Percentiles rank a stretch among this genome's conserved stretches.
Conservation (phyloP, 2,329 filamentous ascomycete species). For the Macroventuria anomochaeta region DNA sequence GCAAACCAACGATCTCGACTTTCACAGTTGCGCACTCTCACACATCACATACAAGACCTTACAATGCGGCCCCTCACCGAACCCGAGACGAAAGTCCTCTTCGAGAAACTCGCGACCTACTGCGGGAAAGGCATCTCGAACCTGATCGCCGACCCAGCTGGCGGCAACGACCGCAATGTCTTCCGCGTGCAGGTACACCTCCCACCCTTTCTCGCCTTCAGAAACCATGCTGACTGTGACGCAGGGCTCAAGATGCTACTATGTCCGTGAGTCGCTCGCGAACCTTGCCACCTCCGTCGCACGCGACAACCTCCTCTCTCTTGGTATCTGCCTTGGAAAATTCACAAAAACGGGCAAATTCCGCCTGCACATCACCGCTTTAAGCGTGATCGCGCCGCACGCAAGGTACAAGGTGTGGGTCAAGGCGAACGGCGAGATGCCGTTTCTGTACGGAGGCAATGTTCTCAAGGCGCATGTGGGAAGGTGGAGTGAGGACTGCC, state of each 20-base stretch:
- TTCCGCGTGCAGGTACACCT: slow-evolving; percentile 58
- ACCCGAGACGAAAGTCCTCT: slow-evolving; percentile 78
- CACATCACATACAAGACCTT: slow-evolving; percentile 4
- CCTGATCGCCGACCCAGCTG: slow-evolving; percentile 58
- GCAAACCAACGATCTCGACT: slow-evolving; percentile 2
- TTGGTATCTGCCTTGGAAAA: slow-evolving; percentile 92
- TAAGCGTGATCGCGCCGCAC: slow-evolving; percentile 87
- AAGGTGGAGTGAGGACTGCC: slow-evolving; percentile 87
- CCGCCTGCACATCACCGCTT: slow-evolving; percentile 87
- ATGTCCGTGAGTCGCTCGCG: slow-evolving; percentile 85
- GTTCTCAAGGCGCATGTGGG: slow-evolving; percentile 83
- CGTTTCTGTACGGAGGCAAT: slow-evolving; percentile 93
- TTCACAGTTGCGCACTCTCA: slow-evolving; percentile 3
- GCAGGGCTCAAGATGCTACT: slow-evolving; percentile 85
- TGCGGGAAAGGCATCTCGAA: slow-evolving; percentile 85
- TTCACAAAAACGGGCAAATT: slow-evolving; percentile 98
- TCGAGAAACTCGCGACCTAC: slow-evolving; percentile 93
- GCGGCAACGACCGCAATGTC: slow-evolving; percentile 47
- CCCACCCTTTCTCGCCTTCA: background rate
- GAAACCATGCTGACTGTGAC: slow-evolving; percentile 10
- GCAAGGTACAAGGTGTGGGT: slow-evolving; percentile 98
- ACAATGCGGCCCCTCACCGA: slow-evolving; percentile 83
- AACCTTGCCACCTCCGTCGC: slow-evolving; percentile 89
- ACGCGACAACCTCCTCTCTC: slow-evolving; percentile 79
- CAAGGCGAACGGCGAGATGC: slow-evolving; percentile 95